phyloP scores from a whole-genome alignment of 306 rosid genomes.

The Argentina anserina region DNA sequence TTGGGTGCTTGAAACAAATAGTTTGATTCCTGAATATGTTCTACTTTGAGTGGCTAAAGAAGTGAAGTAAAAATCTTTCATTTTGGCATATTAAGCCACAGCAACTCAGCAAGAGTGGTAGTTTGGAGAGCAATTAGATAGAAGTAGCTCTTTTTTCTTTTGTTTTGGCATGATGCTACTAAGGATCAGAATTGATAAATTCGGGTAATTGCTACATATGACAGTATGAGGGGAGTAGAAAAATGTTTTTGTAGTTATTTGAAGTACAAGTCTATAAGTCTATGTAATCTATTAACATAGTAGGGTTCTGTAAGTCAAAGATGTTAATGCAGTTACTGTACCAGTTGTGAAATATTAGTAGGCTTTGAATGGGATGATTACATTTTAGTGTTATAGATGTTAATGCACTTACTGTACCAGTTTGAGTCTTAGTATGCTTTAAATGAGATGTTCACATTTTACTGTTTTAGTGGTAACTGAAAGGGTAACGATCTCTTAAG shows the following conservation, averaged over 20 bases:
- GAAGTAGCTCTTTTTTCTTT: neutral
- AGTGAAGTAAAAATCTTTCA: neutral
- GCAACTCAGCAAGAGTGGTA: neutral
- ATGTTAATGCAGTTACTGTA: neutral
- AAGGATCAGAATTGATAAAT: neutral
- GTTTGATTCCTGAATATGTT: neutral
- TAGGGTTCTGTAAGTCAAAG: conserved; percentile 5
- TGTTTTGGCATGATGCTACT: neutral
- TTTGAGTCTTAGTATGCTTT: neutral
- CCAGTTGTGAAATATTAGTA: neutral
- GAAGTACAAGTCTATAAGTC: neutral
- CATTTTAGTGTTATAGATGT: neutral
- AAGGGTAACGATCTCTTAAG: neutral
- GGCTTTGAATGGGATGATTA: neutral
- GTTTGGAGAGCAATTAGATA: conserved; percentile 4
- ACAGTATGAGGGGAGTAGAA: neutral
- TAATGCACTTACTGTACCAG: neutral
- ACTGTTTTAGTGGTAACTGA: too few relatives aligned
- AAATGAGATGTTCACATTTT: neutral
- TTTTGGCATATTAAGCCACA: neutral
- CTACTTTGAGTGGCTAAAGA: neutral
- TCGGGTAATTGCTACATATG: neutral
- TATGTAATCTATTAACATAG: neutral
- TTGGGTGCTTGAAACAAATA: neutral
- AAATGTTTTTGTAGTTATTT: neutral